phyloP scores from a whole-genome alignment of 306 rosid genomes.

The Cucumis sativus region Cucumber_9930_V3 NC_026659.2:29656001-29656500 shows the following conservation, averaged over 20 bases:
- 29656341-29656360: not conserved
- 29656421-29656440: not conserved
- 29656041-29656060: slow-evolving; percentile 14
- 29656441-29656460: not conserved
- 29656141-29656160: slow-evolving; percentile 13
- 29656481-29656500: not conserved
- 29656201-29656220: slow-evolving; percentile 13
- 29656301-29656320: not conserved
- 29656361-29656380: not conserved
- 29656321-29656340: not conserved
- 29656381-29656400: no score
- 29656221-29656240: not conserved
- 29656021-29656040: slow-evolving; percentile 14
- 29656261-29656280: not conserved
- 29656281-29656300: not conserved
- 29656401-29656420: not conserved
- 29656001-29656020: slow-evolving; percentile 17
- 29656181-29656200: slow-evolving; percentile 17
- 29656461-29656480: not conserved
- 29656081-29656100: slow-evolving; percentile 12
- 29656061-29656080: slow-evolving; percentile 12
- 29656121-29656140: slow-evolving; percentile 12
- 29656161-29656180: slow-evolving; percentile 16
- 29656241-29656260: not conserved
- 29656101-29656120: slow-evolving; percentile 10